phyloP scores from a whole-genome alignment of 352 stramenopile species.

The Globisporangium paddicum region DNA sequence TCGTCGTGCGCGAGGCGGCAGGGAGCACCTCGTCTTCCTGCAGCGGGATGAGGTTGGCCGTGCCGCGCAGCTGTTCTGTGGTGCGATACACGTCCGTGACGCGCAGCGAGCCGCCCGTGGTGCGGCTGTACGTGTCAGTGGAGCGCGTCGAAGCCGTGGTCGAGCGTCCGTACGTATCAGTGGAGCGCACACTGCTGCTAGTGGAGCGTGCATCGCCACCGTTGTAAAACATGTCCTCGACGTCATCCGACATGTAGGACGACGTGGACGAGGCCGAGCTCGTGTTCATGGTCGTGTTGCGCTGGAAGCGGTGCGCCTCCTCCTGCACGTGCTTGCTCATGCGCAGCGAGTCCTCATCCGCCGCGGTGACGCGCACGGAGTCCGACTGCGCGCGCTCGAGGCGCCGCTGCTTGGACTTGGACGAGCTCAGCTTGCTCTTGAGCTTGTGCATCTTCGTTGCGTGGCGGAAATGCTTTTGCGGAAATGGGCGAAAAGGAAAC shows the following conservation, averaged over 20 bases:
- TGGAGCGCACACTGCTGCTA: not conserved
- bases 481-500: not conserved
- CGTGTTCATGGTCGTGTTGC: slow-evolving; percentile 27
- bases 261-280: slow-evolving; percentile 17
- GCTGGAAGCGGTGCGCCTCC: slow-evolving; percentile 26
- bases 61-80: slow-evolving; percentile 52
- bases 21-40: slow-evolving; percentile 51
- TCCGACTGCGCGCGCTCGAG: slow-evolving; percentile 22
- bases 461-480: not conserved
- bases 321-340: slow-evolving; percentile 41
- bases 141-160: slow-evolving; percentile 12
- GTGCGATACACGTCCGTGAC: slow-evolving; percentile 47
- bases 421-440: slow-evolving; percentile 55
- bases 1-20: slow-evolving; percentile 13
- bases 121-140: slow-evolving; percentile 33
- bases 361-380: slow-evolving; percentile 13
- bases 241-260: slow-evolving; percentile 52
- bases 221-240: slow-evolving; percentile 67
- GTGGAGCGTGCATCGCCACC: slow-evolving; percentile 6
- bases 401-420: slow-evolving; percentile 34
- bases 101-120: slow-evolving; percentile 17
- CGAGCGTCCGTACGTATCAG: too few species aligned
- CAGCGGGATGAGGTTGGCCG: slow-evolving; percentile 37
- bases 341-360: slow-evolving; percentile 33
- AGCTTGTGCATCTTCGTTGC: slow-evolving; percentile 44